Conservation (phyloP, 2,329 filamentous ascomycete genomes). For the Huntiella bhutanensis region DNA sequence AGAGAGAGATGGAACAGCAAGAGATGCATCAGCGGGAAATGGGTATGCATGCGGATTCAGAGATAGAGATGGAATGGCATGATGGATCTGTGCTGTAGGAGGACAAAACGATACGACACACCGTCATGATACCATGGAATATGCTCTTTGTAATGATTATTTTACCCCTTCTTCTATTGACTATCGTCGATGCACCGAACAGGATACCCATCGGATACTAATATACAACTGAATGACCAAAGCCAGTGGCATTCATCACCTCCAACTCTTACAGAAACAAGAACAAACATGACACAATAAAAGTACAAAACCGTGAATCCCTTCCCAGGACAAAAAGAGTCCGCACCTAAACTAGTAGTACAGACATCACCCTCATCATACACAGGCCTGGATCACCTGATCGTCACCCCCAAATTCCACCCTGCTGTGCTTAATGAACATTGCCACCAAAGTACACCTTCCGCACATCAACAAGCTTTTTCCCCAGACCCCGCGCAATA, state of each 20-base stretch:
- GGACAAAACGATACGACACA: no score
- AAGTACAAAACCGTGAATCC: not conserved
- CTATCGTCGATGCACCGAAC: no score
- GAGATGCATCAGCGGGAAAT: slow-evolving; percentile 3
- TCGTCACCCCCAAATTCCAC: not conserved
- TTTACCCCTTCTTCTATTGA: no score
- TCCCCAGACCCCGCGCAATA: slow-evolving; percentile 72
- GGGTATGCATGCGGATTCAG: slow-evolving; percentile 3
- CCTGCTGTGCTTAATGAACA: slow-evolving; percentile 30
- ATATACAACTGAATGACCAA: no score
- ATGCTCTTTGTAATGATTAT: no score
- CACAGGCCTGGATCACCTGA: no score
- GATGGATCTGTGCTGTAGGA: slow-evolving; percentile 7
- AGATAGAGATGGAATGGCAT: slow-evolving; percentile 10
- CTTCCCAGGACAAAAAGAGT: not conserved
- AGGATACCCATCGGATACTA: no score
- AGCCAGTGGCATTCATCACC: no score
- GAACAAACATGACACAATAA: not conserved
- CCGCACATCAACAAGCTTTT: slow-evolving; percentile 87
- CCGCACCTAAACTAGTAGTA: not conserved
- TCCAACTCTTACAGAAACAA: no score
- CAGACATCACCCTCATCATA: no score
- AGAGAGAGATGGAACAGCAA: slow-evolving; percentile 16
- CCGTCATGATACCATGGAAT: not conserved
- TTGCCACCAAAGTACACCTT: slow-evolving; percentile 91